These are phyloP conservation scores for Dryadomyces sulphureus DNA, from an alignment of 2,329 filamentous ascomycete species.

Conservation along the genomic window DNA sequence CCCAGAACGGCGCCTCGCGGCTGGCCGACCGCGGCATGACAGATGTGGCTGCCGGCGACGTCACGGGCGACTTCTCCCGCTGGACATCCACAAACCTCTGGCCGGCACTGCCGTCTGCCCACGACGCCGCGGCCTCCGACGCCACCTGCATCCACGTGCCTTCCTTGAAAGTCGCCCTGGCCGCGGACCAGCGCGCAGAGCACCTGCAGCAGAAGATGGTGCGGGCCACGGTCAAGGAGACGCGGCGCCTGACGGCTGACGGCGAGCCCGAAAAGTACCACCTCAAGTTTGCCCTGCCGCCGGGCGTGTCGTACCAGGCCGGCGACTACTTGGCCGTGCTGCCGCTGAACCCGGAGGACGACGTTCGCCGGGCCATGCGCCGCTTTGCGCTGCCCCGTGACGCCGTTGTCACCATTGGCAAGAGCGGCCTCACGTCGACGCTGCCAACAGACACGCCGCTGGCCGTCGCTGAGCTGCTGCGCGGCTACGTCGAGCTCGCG, in stretches of 20 bases:
- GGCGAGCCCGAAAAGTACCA: constrained; percentile 44
- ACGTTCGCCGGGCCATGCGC: constrained; percentile 46
- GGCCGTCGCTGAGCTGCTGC: constrained; percentile 47
- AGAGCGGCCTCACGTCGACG: constrained; percentile 27
- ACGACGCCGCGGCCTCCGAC: constrained; percentile 11
- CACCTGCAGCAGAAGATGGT: constrained; percentile 41
- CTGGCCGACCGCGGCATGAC: constrained; percentile 35
- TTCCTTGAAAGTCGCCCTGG: constrained; percentile 31
- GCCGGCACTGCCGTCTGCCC: constrained; percentile 31
- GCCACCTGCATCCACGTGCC: constrained; percentile 10
- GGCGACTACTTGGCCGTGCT: constrained; percentile 65
- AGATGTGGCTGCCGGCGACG: constrained; percentile 44
- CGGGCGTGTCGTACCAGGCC: constrained; percentile 48
- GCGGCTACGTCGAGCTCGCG: constrained; percentile 55
- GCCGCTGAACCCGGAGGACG: constrained; percentile 50
- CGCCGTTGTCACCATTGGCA: constrained; percentile 43
- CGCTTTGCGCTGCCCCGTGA: constrained; percentile 56
- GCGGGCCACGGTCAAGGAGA: constrained; percentile 40
- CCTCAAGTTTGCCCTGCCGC: constrained; percentile 52
- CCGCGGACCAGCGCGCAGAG: constrained; percentile 25
- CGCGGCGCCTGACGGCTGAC: constrained; percentile 31
- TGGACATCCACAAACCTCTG: constrained; percentile 21
- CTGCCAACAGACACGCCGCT: constrained; percentile 41
- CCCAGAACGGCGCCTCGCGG: constrained; percentile 27
- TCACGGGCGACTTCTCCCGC: constrained; percentile 42